Conservation (phyloP, 495 filamentous ascomycete genomes). For the Penicillium salamii region DNA sequence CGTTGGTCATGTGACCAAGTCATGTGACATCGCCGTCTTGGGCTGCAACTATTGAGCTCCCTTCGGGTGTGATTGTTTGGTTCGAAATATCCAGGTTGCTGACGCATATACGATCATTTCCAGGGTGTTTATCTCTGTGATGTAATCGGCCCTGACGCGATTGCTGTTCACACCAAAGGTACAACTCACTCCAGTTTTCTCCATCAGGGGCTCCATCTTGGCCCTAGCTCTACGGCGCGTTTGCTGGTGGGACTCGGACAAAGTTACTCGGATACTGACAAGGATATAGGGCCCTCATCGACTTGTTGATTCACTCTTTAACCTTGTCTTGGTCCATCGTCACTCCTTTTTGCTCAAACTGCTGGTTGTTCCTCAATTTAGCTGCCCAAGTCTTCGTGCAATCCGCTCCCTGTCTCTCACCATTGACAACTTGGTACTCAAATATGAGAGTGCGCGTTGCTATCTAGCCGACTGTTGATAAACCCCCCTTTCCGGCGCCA, state of each 20-base stretch:
- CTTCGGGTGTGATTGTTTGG: conserved; percentile 7
- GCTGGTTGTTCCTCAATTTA: neutral
- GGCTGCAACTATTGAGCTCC: conserved; percentile 3
- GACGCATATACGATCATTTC: conserved; percentile 4
- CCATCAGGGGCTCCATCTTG: conserved; percentile 17
- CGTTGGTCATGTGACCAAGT: conserved; percentile 24
- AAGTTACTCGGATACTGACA: conserved; percentile 6
- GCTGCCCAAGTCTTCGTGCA: neutral
- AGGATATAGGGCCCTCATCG: conserved; percentile 1
- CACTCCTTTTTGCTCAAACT: conserved; percentile 18
- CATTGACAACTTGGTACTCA: neutral
- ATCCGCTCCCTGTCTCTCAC: neutral
- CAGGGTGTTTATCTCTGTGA: conserved; percentile 10
- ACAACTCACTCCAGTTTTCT: conserved; percentile 4
- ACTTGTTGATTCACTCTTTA: conserved; percentile 8
- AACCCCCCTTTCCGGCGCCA: conserved; percentile 7
- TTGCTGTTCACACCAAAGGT: conserved; percentile 10
- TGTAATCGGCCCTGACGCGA: conserved; percentile 12
- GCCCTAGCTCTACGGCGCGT: conserved; percentile 18
- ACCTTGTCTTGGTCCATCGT: conserved; percentile 2
- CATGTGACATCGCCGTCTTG: conserved; percentile 17
- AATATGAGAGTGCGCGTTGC: conserved; percentile 22
- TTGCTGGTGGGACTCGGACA: conserved; percentile 2
- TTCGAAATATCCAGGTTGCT: neutral
- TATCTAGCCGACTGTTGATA: conserved; percentile 12